Base-by-base conservation (phyloP, 495 filamentous ascomycete genomes). In the Daldinia decipiens region DNA sequence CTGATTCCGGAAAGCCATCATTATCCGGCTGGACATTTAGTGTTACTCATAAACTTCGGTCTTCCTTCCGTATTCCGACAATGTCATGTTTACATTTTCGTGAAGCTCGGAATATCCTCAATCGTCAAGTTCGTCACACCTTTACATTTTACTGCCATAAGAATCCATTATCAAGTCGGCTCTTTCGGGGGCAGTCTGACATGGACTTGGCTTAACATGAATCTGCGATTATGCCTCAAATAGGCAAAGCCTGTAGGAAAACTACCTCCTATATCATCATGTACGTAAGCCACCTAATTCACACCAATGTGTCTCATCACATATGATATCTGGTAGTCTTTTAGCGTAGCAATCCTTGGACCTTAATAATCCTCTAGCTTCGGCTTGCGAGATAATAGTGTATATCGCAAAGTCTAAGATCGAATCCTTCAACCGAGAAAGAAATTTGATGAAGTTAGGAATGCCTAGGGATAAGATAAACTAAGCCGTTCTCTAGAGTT, bases 211-310 rank as follows among this genome's bases (percentile, higher is more conserved):
- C 24, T 57, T 13, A 9, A 65, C 21, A 32, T 38, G 5, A 27
- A 4, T 36, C 2, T 55, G 58, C 36, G 26, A 27, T 39, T 39
- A 58, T 57, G 29, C 32, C 29, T 47, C 5, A n/a, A 34, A 55
- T 38, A 63, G 38, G 50, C 19, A 26, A 29, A 40, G 13, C 27
- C 19, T 26, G 6, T 15, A 43, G 27, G 21, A 62, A 11, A 58
- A 17, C 36, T 21, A 19, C 13, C 24, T 34, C 15, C 0, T 40
- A 27, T 19, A 34, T 31, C 24, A 43, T 53, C 24, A 43, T 53
- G 24, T 53, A 63, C 7, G 50, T 54, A 53, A 40, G 47, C 60
- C 36, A 15, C 34, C 60, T 17, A 40, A 4, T 54, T 52, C 60
- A 54, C 38, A 40, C 27, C 5, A 11, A 53, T 31, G 50, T n/a